Conservation (phyloP, 345 rosid species). For the Lumnitzera racemosa region DNA sequence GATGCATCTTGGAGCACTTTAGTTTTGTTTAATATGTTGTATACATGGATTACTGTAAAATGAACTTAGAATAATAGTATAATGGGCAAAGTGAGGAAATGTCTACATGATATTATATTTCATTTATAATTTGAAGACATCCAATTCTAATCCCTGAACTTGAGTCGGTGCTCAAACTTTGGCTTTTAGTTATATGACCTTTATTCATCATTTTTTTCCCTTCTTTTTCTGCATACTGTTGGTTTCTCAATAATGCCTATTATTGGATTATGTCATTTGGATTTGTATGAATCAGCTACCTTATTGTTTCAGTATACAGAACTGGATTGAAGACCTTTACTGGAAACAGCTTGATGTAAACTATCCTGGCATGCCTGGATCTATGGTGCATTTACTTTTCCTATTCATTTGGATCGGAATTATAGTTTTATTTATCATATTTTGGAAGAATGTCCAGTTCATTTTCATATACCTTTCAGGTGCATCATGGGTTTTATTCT, state of each 20-base stretch:
- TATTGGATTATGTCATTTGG: background rate
- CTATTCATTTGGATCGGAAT: background rate
- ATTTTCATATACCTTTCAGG: conserved; percentile 30
- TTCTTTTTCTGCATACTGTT: background rate
- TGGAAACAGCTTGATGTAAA: conserved; percentile 96
- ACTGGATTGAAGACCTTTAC: conserved; percentile 85
- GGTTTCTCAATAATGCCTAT: background rate
- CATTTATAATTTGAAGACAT: too few species aligned
- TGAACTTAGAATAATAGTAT: too few species aligned
- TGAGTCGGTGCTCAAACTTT: too few species aligned
- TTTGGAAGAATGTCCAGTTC: background rate
- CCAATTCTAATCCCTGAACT: too few species aligned
- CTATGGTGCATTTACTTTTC: conserved; percentile 48
- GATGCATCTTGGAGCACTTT: too few species aligned
- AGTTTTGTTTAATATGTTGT: too few species aligned
- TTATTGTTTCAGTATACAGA: conserved; percentile 65
- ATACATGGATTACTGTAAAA: too few species aligned
- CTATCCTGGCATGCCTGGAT: conserved; percentile 95
- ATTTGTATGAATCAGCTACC: background rate
- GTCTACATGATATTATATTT: too few species aligned
- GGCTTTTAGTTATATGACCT: too few species aligned
- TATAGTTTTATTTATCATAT: background rate
- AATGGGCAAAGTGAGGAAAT: too few species aligned
- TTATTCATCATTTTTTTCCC: too few species aligned
- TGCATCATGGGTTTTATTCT: conserved; percentile 88